Conservation (phyloP, 1,284 basidiomycete species). For the Tilletia indica region DNA sequence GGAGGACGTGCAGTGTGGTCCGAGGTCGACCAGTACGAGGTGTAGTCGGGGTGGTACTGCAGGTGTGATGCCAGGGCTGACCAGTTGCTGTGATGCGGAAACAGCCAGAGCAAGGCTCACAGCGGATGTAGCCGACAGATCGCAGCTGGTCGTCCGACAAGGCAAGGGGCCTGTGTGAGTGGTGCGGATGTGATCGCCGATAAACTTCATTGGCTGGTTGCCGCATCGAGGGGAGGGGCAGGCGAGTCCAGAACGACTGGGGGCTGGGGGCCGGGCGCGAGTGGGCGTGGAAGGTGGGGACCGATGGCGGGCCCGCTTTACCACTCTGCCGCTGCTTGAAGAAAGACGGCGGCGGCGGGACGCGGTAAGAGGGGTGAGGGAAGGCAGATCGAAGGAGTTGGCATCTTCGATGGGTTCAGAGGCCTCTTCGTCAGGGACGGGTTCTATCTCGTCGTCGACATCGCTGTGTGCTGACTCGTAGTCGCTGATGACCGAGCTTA, state of each 20-base stretch:
- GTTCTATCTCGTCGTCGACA: neutral
- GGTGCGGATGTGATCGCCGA: neutral
- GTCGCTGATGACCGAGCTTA: neutral
- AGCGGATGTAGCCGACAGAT: neutral
- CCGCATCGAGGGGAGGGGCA: neutral
- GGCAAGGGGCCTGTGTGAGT: neutral
- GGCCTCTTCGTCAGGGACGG: neutral
- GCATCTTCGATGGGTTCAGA: neutral
- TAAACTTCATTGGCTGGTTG: neutral
- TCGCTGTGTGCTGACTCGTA: slow-evolving; percentile 3
- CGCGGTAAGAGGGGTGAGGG: neutral
- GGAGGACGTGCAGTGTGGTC: neutral
- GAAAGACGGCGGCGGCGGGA: neutral
- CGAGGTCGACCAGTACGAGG: no score
- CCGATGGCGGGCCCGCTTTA: neutral
- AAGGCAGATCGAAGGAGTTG: no score
- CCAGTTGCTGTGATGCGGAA: neutral
- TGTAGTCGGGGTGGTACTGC: neutral
- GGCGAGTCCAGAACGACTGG: neutral
- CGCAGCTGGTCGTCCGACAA: neutral
- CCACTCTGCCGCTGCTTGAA: neutral
- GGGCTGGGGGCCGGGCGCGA: neutral
- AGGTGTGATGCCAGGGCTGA: neutral
- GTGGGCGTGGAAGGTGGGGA: neutral
- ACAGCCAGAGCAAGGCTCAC: neutral